Conservation (phyloP, 2,329 filamentous ascomycete species). For the Sporothrix globosa region DNA sequence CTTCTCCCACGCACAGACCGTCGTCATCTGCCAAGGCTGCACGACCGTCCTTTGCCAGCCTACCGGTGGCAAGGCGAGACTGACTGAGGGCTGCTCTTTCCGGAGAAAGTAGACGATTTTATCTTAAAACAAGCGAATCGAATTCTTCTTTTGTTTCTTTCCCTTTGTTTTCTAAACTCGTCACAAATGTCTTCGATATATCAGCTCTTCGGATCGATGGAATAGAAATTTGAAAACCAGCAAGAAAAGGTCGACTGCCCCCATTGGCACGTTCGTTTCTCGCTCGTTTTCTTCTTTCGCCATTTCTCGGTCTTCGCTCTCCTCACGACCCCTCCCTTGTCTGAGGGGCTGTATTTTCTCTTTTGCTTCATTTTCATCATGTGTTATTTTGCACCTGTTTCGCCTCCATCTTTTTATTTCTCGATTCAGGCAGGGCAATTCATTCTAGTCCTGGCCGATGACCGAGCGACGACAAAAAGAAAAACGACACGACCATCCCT, state of each 20-base stretch:
- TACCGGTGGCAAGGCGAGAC: conserved; percentile 96
- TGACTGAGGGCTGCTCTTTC: conserved; percentile 99
- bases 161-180: conserved; percentile 16
- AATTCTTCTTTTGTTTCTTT: conserved; percentile 21
- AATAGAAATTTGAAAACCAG: conserved; percentile 6
- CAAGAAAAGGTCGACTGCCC: conserved; percentile 7
- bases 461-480: conserved; percentile 28
- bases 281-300: neutral
- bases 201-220: conserved; percentile 14
- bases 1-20: conserved; percentile 99
- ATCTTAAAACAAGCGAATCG: conserved; percentile 8
- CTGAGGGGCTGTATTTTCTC: conserved; percentile 17
- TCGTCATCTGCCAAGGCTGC: conserved; percentile 99
- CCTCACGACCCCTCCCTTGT: neutral
- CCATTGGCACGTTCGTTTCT: no score
- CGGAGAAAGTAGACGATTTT: conserved; percentile 86
- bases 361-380: conserved; percentile 17
- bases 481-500: conserved; percentile 16
- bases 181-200: conserved; percentile 27
- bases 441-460: conserved; percentile 19
- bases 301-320: neutral
- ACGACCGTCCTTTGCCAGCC: conserved; percentile 99
- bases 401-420: conserved; percentile 4
- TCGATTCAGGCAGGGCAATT: conserved; percentile 26
- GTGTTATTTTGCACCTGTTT: neutral